phyloP scores from a whole-genome alignment of 1,284 basidiomycete genomes.

The Amylostereum areolatum region DNA sequence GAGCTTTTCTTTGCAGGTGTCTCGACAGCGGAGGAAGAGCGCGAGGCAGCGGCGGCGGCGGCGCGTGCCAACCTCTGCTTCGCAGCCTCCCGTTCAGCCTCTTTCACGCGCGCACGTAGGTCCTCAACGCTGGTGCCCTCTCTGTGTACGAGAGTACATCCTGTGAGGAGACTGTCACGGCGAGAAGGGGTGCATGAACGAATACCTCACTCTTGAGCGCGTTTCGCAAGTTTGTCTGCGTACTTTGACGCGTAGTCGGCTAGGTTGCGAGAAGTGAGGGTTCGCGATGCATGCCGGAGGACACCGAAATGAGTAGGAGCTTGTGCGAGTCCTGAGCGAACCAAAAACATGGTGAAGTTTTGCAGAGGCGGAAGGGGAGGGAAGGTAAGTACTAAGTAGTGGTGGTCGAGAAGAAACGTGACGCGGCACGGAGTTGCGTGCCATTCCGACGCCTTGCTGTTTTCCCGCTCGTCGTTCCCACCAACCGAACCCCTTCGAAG shows the following conservation, averaged over 20 bases:
- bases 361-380: no score
- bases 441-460: no score
- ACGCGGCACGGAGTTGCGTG: no score
- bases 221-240: conserved; percentile 37
- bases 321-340: no score
- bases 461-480: no score
- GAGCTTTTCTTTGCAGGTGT: conserved; percentile 4
- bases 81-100: conserved; percentile 22
- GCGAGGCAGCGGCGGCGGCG: conserved; percentile 18
- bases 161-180: conserved; percentile 13
- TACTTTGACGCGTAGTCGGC: conserved; percentile 34
- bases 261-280: neutral
- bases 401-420: no score
- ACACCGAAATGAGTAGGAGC: neutral
- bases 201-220: conserved; percentile 38
- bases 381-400: no score
- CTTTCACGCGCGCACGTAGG: conserved; percentile 21
- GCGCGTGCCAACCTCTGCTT: conserved; percentile 14
- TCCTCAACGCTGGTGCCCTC: conserved; percentile 23
- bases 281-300: neutral
- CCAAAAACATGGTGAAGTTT: no score
- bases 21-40: conserved; percentile 14
- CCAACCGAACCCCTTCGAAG: no score
- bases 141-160: conserved; percentile 16
- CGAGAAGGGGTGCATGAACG: conserved; percentile 2